These are phyloP conservation scores for Gossypium laxum DNA, from an alignment of 441 rosid species.

Conservation along the genomic window DNA sequence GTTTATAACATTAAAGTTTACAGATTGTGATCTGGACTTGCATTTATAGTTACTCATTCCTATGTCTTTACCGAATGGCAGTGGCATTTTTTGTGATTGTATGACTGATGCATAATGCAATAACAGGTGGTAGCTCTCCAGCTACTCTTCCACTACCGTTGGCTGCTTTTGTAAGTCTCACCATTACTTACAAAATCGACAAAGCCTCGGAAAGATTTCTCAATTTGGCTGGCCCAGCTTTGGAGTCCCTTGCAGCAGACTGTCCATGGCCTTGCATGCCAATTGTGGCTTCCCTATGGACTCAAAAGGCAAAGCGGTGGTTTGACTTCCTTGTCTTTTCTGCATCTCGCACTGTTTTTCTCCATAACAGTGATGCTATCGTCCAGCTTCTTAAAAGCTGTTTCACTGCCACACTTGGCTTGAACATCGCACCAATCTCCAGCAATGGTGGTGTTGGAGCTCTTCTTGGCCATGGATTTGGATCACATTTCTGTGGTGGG, in stretches of 20 bases:
- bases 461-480: constrained; percentile 75
- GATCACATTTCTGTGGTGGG: constrained; percentile 63
- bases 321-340: constrained; percentile 66
- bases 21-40: neutral
- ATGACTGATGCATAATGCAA: constrained; percentile 22
- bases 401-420: constrained; percentile 58
- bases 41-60: neutral
- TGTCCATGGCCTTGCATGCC: constrained; percentile 90
- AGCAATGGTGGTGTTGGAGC: constrained; percentile 62
- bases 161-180: constrained; percentile 73
- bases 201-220: constrained; percentile 65
- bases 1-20: neutral
- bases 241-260: constrained; percentile 69
- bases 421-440: constrained; percentile 36
- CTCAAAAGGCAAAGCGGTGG: constrained; percentile 83
- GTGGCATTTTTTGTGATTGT: constrained; percentile 5
- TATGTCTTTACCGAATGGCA: neutral
- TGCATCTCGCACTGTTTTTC: constrained; percentile 71
- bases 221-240: constrained; percentile 67
- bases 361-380: constrained; percentile 51
- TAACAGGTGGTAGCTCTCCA: constrained; percentile 47
- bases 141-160: constrained; percentile 65
- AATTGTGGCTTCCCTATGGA: constrained; percentile 66
- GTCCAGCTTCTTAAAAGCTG: constrained; percentile 71
- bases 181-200: constrained; percentile 68